Base-by-base conservation (phyloP, 2,329 filamentous ascomycete genomes). In the Didymella glomerata region DNA sequence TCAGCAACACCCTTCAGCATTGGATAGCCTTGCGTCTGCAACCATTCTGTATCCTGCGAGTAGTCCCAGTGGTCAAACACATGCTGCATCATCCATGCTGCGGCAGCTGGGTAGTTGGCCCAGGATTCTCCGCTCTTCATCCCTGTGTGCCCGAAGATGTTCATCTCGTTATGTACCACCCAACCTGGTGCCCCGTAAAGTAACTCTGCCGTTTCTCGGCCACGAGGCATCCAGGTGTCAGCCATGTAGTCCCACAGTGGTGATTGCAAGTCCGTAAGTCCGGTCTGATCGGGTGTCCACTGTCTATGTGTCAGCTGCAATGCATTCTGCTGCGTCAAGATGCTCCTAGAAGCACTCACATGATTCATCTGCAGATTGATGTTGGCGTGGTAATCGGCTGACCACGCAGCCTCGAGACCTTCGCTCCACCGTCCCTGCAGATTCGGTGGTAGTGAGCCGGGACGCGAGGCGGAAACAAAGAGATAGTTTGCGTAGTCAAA, bases 301-400 rank as follows among this genome's bases (percentile, higher is more conserved):
- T 41, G 5, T 41, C n/a, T 9, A 3, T 10, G 11, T 41, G 4
- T 41, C 24, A 41, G 38, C 38, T 24, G 24, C 18, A 20, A 40
- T 20, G n/a, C 16, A 10, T 11, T 4, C 18, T 40, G n/a, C 11
- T 41, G 11, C 38, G 11, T 41, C 20, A 6, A 14, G 11, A 24
- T 7, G 20, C 20, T 14, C 8, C 11, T 16, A 11, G 18, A 22
- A 41, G 5, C 9, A 6, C 38, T 24, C 7, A 41, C 38, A 64
- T 87, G 81, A 58, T 87, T 87, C 85, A 87, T 87, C 62, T 88
- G 83, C 0, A 87, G 56, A 56, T 87, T 87, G 65, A 88, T 86
- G 60, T 87, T 84, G 38, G 81, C 77, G 51, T 86, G 84, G 55
- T 86, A 87, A 63, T 87, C 84, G 2, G 77, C 81, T 13, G 80